Evolutionary conservation across 1,284 basidiomycete genomes (phyloP), one percentile per base, ranked within the genome.

Genomic region (Cryptococcus sp.): DNA sequence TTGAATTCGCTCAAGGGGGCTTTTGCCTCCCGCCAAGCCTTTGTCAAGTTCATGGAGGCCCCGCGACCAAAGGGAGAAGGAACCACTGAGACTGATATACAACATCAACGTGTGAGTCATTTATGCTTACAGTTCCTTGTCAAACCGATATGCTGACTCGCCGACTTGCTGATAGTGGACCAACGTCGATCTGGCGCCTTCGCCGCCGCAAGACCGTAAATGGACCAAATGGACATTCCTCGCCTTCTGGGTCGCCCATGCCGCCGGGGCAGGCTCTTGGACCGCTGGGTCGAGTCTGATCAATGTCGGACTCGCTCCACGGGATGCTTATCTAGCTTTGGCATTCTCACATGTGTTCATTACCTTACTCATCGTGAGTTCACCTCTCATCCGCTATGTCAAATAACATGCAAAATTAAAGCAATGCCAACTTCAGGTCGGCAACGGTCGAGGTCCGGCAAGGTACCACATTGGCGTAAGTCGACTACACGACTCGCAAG

Each of bases 171-270:
- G 23, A 45, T 39, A 61, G 62, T 64, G 62, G 62, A 64, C 52
- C 47, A 64, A 64, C 43, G 41, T 61, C 41, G 62, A 64, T 57
- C 56, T 64, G 25, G 62, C 62, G 10, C 62, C 59, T 5, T 58
- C 62, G 5, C 62, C 62, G 15, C 62, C 58, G 10, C 51, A 54
- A 42, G 58, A 61, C 41, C 55, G 62, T 5, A 61, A 61, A 27
- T 64, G 62, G 58, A 60, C 45, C 8, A 45, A 58, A 46, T 61
- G 49, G 48, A 60, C 59, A n/a, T 64, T 55, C 41, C 53, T 64
- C 20, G 62, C 56, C 17, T 61, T 64, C 45, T 61, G 58, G 58
- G 54, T 52, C 19, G 58, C 62, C 13, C 55, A 64, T 41, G 62
- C 58, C 39, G 62, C 62, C 16, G 50, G 53, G 16, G 58, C 50